Percentiles rank a stretch among this genome's conserved stretches.
phyloP scores from a whole-genome alignment of 345 rosid genomes.

The Clausena lansium region DNA sequence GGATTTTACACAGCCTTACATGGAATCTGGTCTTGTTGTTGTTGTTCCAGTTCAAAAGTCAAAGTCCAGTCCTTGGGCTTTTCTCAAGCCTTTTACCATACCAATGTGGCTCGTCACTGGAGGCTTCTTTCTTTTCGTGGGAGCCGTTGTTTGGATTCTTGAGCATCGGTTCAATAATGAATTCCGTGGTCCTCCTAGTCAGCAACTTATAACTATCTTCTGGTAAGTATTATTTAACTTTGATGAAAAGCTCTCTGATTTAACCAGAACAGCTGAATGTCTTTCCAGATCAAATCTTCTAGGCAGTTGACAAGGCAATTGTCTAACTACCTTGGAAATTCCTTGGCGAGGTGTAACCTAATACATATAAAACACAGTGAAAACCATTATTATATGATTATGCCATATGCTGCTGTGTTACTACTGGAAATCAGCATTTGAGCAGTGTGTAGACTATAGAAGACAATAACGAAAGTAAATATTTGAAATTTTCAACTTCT shows the following conservation, averaged over 20 bases:
- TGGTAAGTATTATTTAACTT: slow-evolving; percentile 51
- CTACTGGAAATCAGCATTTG: background rate
- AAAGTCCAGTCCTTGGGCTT: slow-evolving; percentile 89
- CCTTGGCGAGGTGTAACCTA: background rate
- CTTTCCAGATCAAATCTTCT: background rate
- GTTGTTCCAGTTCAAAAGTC: slow-evolving; percentile 72
- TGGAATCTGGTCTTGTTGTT: slow-evolving; percentile 83
- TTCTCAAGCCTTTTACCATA: slow-evolving; percentile 79
- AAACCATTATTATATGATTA: background rate
- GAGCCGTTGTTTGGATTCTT: slow-evolving; percentile 95
- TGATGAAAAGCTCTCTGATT: background rate
- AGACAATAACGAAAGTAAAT: background rate
- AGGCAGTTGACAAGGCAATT: background rate
- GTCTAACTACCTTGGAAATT: background rate
- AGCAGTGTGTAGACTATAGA: background rate
- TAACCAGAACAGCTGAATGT: background rate
- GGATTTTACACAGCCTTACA: slow-evolving; percentile 90
- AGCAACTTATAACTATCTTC: slow-evolving; percentile 72
- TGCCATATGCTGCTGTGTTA: background rate
- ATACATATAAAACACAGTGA: background rate
- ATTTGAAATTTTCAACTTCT: background rate
- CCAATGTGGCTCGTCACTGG: slow-evolving; percentile 92
- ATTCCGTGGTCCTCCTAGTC: slow-evolving; percentile 87
- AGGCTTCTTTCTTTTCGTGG: slow-evolving; percentile 74
- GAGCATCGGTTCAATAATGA: slow-evolving; percentile 85